These are phyloP conservation scores for Flagelloscypha sp. DNA, from an alignment of 768 basidiomycete species.

Conservation along the genomic window DNA sequence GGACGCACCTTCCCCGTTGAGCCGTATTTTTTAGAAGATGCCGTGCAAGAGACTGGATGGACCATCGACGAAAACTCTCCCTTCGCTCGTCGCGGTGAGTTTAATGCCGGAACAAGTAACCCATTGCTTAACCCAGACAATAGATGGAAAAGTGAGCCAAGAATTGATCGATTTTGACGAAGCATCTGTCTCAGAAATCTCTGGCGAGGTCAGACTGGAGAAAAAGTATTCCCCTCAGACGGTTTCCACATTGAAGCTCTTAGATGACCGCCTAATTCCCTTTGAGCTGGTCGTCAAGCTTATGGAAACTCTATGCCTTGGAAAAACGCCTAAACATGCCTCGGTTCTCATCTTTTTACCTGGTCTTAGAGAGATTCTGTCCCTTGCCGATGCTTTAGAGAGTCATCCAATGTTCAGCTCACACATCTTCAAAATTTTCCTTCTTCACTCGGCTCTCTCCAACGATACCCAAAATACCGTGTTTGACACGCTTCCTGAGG, in stretches of 20 bases:
- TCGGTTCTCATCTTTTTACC: constrained; percentile 93
- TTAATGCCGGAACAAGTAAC: too few relatives aligned
- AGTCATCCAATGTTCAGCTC: constrained; percentile 70
- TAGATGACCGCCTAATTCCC: constrained; percentile 84
- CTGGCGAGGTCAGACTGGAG: constrained; percentile 57
- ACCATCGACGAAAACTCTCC: constrained; percentile 70
- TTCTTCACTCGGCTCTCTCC: constrained; percentile 88
- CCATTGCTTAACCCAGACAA: too few relatives aligned
- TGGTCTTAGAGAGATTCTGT: constrained; percentile 88
- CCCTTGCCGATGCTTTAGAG: constrained; percentile 70
- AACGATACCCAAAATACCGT: constrained; percentile 87
- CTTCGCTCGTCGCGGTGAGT: constrained; percentile 66
- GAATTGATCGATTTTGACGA: too few relatives aligned
- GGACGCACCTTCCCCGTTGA: constrained; percentile 94
- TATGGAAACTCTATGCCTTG: constrained; percentile 75
- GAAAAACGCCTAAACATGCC: constrained; percentile 50
- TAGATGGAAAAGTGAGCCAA: too few relatives aligned
- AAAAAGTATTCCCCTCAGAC: constrained; percentile 78
- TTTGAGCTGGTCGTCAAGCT: constrained; percentile 84
- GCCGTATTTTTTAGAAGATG: constrained; percentile 82
- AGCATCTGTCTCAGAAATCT: too few relatives aligned
- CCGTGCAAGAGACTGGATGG: constrained; percentile 76
- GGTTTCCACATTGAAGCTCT: constrained; percentile 66
- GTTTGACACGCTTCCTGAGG: constrained; percentile 77
- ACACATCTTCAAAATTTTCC: constrained; percentile 65